Evolutionary conservation across 768 basidiomycete species (phyloP).

Genomic region (Lactifluus hygrophoroides): DNA sequence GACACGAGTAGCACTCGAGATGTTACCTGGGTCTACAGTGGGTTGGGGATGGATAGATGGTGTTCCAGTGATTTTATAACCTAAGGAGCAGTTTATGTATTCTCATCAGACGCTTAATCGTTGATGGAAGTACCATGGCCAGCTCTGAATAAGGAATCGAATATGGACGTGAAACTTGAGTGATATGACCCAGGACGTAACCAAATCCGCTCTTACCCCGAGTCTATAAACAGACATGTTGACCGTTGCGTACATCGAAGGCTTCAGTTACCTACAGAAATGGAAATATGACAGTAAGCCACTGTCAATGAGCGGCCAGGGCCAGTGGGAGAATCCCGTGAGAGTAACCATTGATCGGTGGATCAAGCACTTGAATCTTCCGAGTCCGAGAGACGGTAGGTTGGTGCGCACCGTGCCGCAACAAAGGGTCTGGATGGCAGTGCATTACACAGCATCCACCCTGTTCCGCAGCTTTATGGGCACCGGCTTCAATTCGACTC

Average conservation of each 20-base stretch:
- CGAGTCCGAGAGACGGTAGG: not conserved
- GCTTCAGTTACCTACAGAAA: not conserved
- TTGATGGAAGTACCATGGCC: not conserved
- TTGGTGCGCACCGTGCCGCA: not conserved
- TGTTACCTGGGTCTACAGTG: not conserved
- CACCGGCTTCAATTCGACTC: not conserved
- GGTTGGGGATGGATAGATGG: not conserved
- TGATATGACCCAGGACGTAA: not conserved
- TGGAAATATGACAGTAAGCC: not conserved
- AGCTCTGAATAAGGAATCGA: not conserved
- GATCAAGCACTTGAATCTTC: not conserved
- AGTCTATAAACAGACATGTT: not conserved
- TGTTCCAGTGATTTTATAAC: conserved; percentile 2
- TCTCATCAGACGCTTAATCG: not conserved
- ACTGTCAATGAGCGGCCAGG: not conserved
- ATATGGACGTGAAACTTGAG: not conserved
- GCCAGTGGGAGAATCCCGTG: not conserved
- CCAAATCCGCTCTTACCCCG: not conserved
- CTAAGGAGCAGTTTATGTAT: not conserved
- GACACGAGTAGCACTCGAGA: not conserved
- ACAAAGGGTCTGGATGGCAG: not conserved
- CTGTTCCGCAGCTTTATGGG: not conserved
- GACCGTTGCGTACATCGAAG: not conserved
- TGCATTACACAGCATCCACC: too few relatives aligned
- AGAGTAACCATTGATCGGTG: not conserved